These are phyloP conservation scores for Haplosporangium gracile DNA, from an alignment of 192 early-diverging fungal genomes.

Conservation along the genomic window DNA sequence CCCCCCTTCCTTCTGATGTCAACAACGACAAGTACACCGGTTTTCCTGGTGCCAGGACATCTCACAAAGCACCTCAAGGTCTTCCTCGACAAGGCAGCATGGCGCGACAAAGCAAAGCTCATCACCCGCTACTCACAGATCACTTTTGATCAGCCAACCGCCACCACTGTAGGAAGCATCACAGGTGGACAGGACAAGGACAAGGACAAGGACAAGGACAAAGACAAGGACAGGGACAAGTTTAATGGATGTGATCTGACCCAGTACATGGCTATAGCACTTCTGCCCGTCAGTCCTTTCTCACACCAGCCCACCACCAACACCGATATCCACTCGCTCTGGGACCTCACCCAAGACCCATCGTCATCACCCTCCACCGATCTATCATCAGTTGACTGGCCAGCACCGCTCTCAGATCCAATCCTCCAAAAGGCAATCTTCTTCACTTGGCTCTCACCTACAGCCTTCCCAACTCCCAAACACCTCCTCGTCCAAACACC, in stretches of 20 bases:
- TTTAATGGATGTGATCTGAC: conserved; percentile 27
- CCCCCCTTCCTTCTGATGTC: neutral
- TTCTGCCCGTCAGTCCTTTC: conserved; percentile 14
- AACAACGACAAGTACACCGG: conserved; percentile 23
- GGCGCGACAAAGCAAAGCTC: conserved; percentile 47
- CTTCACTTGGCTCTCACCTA: conserved; percentile 14
- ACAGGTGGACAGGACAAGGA: neutral
- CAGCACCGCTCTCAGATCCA: conserved; percentile 17
- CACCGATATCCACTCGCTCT: conserved; percentile 6
- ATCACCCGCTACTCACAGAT: conserved; percentile 33
- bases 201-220: neutral
- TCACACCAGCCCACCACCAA: neutral
- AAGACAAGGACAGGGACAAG: neutral
- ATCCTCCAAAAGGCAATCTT: conserved; percentile 23
- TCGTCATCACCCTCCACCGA: neutral
- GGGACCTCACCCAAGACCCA: conserved; percentile 4
- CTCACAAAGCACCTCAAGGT: conserved; percentile 46
- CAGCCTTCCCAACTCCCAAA: conserved; percentile 28
- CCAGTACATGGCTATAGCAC: conserved; percentile 32
- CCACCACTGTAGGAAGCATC: neutral
- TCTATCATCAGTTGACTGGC: conserved; percentile 11
- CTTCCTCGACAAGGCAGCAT: conserved; percentile 33
- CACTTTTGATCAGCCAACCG: neutral
- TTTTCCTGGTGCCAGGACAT: conserved; percentile 28
- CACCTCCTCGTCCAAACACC: conserved; percentile 49